These are phyloP conservation scores for Chaetoscypha palmicola DNA, from an alignment of 2,329 filamentous ascomycete genomes.

Conservation along the genomic window DNA sequence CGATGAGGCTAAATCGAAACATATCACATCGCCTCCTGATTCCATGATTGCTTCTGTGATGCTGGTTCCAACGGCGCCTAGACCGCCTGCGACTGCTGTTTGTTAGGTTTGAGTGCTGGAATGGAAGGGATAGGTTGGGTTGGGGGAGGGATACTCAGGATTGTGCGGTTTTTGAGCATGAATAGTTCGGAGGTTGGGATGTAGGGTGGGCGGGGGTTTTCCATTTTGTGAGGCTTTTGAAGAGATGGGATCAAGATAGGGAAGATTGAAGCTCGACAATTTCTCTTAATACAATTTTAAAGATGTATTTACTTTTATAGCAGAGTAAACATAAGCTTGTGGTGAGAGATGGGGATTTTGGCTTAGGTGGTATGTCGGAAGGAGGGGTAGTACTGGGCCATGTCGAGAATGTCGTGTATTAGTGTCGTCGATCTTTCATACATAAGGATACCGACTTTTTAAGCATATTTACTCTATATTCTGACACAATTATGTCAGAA, in stretches of 20 bases:
- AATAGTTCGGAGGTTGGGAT: slow-evolving; percentile 9
- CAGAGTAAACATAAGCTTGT: too few species aligned
- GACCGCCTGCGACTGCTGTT: slow-evolving; percentile 40
- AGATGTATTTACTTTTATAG: too few species aligned
- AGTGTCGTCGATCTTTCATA: background rate
- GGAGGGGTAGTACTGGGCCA: too few species aligned
- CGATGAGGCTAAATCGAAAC: slow-evolving; percentile 34
- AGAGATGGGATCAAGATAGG: too few species aligned
- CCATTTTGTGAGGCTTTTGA: background rate
- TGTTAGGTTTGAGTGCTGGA: background rate
- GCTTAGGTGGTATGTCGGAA: too few species aligned
- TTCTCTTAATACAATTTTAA: too few species aligned
- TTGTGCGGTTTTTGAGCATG: slow-evolving; percentile 8
- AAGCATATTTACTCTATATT: too few species aligned
- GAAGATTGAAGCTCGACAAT: too few species aligned
- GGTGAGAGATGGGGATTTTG: too few species aligned
- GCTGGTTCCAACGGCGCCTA: slow-evolving; percentile 41
- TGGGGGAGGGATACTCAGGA: slow-evolving; percentile 7
- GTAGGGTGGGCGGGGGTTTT: background rate
- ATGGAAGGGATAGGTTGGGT: background rate
- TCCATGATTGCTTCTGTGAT: slow-evolving; percentile 42
- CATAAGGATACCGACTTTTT: too few species aligned
- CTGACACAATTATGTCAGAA: too few species aligned
- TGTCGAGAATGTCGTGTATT: background rate
- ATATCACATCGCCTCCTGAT: slow-evolving; percentile 42